Conservation (phyloP, 2,329 filamentous ascomycete species). For the Aspergillus flavus region DNA sequence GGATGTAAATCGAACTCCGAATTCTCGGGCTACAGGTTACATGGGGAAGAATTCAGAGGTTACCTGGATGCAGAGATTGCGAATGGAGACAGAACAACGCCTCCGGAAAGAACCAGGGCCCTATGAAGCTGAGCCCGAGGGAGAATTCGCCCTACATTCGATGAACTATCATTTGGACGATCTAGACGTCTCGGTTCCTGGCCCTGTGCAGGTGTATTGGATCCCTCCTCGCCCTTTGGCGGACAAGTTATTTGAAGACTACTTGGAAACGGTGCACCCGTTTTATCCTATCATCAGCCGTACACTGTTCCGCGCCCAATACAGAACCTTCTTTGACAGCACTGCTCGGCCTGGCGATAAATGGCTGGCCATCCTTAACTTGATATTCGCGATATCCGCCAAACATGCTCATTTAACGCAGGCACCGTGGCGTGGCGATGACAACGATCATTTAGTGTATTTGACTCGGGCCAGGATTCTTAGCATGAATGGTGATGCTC, state of each 20-base stretch:
- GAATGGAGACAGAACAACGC: slow-evolving; percentile 41
- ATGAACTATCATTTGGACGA: slow-evolving; percentile 50
- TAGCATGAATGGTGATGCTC: slow-evolving; percentile 44
- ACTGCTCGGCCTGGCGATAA: slow-evolving; percentile 39
- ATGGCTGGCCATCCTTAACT: slow-evolving; percentile 50
- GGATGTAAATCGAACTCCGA: slow-evolving; percentile 43
- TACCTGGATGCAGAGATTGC: slow-evolving; percentile 49
- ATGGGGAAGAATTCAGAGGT: slow-evolving; percentile 51
- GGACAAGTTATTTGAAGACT: slow-evolving; percentile 46
- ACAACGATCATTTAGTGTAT: slow-evolving; percentile 48
- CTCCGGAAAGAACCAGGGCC: slow-evolving; percentile 30
- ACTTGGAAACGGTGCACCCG: slow-evolving; percentile 45
- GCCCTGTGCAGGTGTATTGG: slow-evolving; percentile 44
- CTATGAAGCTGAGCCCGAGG: slow-evolving; percentile 33
- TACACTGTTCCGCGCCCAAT: slow-evolving; percentile 44
- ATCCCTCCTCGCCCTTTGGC: slow-evolving; percentile 45
- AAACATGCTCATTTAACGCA: slow-evolving; percentile 47
- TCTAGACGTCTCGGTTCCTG: slow-evolving; percentile 43
- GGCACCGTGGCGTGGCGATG: slow-evolving; percentile 45
- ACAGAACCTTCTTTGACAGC: slow-evolving; percentile 41
- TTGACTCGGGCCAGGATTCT: slow-evolving; percentile 47
- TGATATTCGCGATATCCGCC: slow-evolving; percentile 50
- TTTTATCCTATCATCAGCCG: slow-evolving; percentile 50
- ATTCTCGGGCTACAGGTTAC: slow-evolving; percentile 43
- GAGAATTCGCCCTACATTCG: slow-evolving; percentile 36